Percentiles rank a stretch among this genome's conserved stretches.
Evolutionary conservation across 805 yeast genomes (phyloP).

Genomic region (Barnettozyma pratensis): DNA sequence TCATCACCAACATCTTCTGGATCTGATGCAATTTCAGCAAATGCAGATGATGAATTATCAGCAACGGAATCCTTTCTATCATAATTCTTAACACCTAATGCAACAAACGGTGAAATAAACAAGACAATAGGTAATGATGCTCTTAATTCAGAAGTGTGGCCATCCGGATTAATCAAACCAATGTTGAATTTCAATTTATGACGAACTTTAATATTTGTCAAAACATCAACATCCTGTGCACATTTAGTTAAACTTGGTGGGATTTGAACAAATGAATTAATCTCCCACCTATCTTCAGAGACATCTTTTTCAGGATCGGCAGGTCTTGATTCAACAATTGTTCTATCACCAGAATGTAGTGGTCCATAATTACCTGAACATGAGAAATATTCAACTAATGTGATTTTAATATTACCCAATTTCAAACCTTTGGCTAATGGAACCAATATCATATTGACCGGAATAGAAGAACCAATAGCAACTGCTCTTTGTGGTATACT

Average conservation of each 20-base stretch:
- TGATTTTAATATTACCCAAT: conserved; percentile 67
- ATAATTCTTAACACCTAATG: conserved; percentile 47
- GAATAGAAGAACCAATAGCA: conserved; percentile 79
- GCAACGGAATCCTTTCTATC: conserved; percentile 21
- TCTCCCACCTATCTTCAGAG: conserved; percentile 66
- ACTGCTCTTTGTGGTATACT: conserved; percentile 84
- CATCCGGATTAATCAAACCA: conserved; percentile 79
- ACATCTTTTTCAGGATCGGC: conserved; percentile 25
- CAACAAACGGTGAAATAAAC: conserved; percentile 78
- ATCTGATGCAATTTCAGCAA: conserved; percentile 25
- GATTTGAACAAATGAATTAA: conserved; percentile 51
- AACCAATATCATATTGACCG: conserved; percentile 63
- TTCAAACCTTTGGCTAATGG: conserved; percentile 79
- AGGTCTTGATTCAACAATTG: conserved; percentile 47
- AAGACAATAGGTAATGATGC: conserved; percentile 82
- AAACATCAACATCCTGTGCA: conserved; percentile 83
- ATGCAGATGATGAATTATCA: conserved; percentile 18
- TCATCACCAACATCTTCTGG: conserved; percentile 24
- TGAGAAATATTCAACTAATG: conserved; percentile 62
- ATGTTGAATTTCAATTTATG: conserved; percentile 84
- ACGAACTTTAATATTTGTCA: conserved; percentile 68
- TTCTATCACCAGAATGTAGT: conserved; percentile 57
- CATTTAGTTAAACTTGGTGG: conserved; percentile 72
- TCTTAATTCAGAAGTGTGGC: conserved; percentile 85
- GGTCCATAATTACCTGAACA: conserved; percentile 56